Evolutionary conservation across 1,139 yeast species (phyloP).

Genomic region (Geotrichum histeridarum): DNA sequence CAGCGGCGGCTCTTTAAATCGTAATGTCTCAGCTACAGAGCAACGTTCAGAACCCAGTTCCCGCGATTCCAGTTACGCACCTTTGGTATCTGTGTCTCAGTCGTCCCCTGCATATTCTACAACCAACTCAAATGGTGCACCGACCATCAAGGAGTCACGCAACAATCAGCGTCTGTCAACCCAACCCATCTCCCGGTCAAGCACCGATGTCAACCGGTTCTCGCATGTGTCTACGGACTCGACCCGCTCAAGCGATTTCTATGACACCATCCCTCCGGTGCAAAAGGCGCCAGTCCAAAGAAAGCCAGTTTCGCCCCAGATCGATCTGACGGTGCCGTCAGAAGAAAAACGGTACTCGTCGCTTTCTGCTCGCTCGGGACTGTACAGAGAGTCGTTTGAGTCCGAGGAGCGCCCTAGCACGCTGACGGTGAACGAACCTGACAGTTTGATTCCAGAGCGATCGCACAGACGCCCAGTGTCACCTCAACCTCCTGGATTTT

Average conservation of each 20-base stretch:
- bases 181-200: constrained; percentile 6
- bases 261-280: constrained; percentile 6
- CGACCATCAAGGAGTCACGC: constrained; percentile 15
- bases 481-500: constrained; percentile 10
- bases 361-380: constrained; percentile 20
- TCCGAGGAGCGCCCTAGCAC: constrained; percentile 12
- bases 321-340: constrained; percentile 5
- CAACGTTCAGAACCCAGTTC: not conserved
- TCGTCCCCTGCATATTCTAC: constrained; percentile 17
- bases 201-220: constrained; percentile 3
- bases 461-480: constrained; percentile 15
- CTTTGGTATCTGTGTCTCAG: constrained; percentile 14
- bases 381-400: constrained; percentile 12
- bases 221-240: constrained; percentile 15
- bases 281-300: constrained; percentile 2
- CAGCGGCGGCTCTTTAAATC: constrained; percentile 4
- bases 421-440: not conserved
- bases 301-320: constrained; percentile 4
- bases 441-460: constrained; percentile 12
- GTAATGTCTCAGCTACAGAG: constrained; percentile 9
- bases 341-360: constrained; percentile 8
- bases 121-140: constrained; percentile 7
- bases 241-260: constrained; percentile 11
- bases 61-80: constrained; percentile 12
- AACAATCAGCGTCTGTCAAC: not conserved